These are phyloP conservation scores for Beauveria medogensis DNA, from an alignment of 2,329 filamentous ascomycete species.

Conservation along the genomic window DNA sequence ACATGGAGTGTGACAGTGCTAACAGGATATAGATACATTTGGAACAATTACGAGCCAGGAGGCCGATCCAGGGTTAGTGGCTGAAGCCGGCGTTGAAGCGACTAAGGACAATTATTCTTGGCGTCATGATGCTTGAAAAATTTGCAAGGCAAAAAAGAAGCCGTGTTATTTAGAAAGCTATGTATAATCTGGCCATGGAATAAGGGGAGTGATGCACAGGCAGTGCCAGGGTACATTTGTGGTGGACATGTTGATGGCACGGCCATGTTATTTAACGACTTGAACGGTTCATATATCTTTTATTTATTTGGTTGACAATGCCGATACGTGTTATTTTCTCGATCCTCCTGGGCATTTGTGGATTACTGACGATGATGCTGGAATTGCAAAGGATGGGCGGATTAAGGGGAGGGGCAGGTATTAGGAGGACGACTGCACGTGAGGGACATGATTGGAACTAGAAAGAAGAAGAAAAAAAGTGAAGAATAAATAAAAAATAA, in stretches of 20 bases:
- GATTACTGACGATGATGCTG: background rate
- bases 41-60: conserved; percentile 44
- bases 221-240: background rate
- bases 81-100: background rate
- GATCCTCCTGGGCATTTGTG: too few species aligned
- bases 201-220: background rate
- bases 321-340: background rate
- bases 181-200: background rate
- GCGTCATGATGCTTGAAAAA: background rate
- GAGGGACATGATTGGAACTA: background rate
- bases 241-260: conserved; percentile 5
- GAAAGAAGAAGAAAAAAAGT: background rate
- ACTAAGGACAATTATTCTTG: background rate
- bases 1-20: conserved; percentile 1
- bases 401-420: background rate
- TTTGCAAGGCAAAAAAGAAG: background rate
- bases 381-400: background rate
- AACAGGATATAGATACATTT: conserved; percentile 39
- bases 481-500: background rate
- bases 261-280: conserved; percentile 8
- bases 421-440: too few species aligned
- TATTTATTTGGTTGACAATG: conserved; percentile 3
- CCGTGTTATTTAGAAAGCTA: background rate
- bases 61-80: conserved; percentile 30
- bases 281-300: conserved; percentile 6